Percentiles rank a stretch among this genome's conserved stretches.
phyloP scores from a whole-genome alignment of 1,284 basidiomycete species.

The Rhizoctonia solani region DNA sequence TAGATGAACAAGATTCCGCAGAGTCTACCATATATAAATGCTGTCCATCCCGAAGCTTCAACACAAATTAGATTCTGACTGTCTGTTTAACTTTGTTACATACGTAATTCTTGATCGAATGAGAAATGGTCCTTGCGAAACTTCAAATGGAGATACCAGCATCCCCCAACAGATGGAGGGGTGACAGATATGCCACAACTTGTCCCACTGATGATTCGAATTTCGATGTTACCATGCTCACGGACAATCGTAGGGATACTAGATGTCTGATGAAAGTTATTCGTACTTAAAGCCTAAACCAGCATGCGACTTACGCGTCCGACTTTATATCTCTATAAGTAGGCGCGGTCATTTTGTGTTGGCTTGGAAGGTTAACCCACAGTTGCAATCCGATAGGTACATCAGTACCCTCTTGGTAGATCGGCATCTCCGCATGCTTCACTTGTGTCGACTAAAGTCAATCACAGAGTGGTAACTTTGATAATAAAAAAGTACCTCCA shows the following conservation, averaged over 20 bases:
- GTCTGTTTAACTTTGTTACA: neutral
- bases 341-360: slow-evolving; percentile 13
- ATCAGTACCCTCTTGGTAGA: slow-evolving; percentile 1
- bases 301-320: neutral
- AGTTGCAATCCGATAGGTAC: slow-evolving; percentile 13
- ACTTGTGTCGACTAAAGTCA: neutral
- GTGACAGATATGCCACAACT: neutral
- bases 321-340: neutral
- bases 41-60: neutral
- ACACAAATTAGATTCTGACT: neutral
- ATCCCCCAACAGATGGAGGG: neutral
- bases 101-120: slow-evolving; percentile 8
- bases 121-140: neutral
- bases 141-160: slow-evolving; percentile 14
- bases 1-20: neutral
- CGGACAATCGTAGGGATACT: slow-evolving; percentile 6
- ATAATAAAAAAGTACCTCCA: neutral
- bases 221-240: neutral
- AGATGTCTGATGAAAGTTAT: neutral
- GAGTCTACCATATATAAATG: neutral
- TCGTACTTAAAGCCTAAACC: neutral
- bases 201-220: neutral
- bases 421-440: slow-evolving; percentile 14
- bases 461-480: neutral
- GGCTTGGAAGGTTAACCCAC: slow-evolving; percentile 17